Evolutionary conservation across 805 yeast species (phyloP), one percentile per base, ranked within the genome.

Genomic region (Candida railenensis): DNA sequence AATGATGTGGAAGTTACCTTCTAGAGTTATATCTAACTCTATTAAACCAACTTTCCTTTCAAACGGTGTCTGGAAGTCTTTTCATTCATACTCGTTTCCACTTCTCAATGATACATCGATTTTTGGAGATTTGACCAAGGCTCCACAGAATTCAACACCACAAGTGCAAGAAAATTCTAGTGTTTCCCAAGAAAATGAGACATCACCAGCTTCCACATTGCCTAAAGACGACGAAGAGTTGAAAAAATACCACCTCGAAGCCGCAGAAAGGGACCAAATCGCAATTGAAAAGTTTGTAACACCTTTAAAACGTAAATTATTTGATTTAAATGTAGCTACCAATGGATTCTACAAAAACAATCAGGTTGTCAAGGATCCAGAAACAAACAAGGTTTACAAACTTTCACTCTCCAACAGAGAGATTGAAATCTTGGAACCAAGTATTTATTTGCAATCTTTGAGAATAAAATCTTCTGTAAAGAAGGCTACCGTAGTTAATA

Each of bases 401-500:
- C 69, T 92, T 51, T 67, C 73, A 30, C 74, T 92, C 44, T 70
- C 81, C 3, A 69, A 70, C 34, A 76, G 78, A 46, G 96, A 90
- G 63, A 81, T 89, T 46, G 86, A 85, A 45, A 79, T 83, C 2
- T 74, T 92, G 49, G 97, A 90, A 65, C 98, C 98, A 20, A 82
- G 94, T 11, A 79, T 92, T n/a, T 89, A 82, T 66, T 67, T 87
- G 47, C 78, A 85, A 62, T 86, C 96, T 9, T 84, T 76, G 73
- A 79, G 98, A 66, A 77, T 91, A 56, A 89, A 89, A 64, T 80
- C 91, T n/a, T 84, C 96, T 4, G 80, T 85, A 73, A 92, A 92
- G 68, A 92, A 92, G 69, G 89, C 94, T 39, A 89, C 89, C 9
- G 73, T 82, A 34, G 86, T 89, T 42, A 74, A 88, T 53, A 77